Evolutionary conservation across 2,329 filamentous ascomycete genomes (phyloP), one percentile per base, ranked within the genome.

Genomic region (Rutstroemia sp.): DNA sequence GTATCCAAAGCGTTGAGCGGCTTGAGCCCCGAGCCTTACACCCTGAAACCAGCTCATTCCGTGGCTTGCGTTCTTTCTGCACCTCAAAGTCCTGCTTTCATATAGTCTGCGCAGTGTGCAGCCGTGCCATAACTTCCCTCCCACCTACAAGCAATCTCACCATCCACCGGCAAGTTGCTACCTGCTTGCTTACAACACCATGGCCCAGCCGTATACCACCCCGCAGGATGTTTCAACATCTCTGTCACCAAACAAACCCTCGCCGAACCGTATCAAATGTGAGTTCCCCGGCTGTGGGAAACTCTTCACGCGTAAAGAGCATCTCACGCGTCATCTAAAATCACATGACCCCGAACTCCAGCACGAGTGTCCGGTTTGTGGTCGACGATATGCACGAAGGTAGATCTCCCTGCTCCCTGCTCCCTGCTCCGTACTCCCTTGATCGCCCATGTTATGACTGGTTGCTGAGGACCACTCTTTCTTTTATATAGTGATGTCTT

Each of bases 231-330:
- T 34, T 46, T 10, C 40, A 2, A 30, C 21, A 23, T 38, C 30
- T 39, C 51, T 30, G 34, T 9, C 14, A 9, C 19, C 12, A 5
- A 38, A 9, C 27, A 19, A 19, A 47, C 42, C 39, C 46, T 23
- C 36, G 17, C 16, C 30, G 16, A 53, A 47, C 17, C 42, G 42
- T 3, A 48, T 48, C 34, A 38, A 38, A 19, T 67, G 64, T 51
- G 55, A 56, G 5, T 53, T 60, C 12, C 46, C 47, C 25, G 60
- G 55, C 5, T 67, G 65, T 36, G 60, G 57, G 16, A 66, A 62
- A 42, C 53, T 56, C 1, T 67, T 66, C 36, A 57, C 54, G 14
- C 53, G 65, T 16, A 66, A 65, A 48, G 65, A 67, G 47, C 65
- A 67, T 49, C 51, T 67, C 27, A 60, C 57, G 8, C 58, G 65